Evolutionary conservation across 805 yeast genomes (phyloP), one percentile per base, ranked within the genome.

Genomic region (Pichia thaimueangensis): DNA sequence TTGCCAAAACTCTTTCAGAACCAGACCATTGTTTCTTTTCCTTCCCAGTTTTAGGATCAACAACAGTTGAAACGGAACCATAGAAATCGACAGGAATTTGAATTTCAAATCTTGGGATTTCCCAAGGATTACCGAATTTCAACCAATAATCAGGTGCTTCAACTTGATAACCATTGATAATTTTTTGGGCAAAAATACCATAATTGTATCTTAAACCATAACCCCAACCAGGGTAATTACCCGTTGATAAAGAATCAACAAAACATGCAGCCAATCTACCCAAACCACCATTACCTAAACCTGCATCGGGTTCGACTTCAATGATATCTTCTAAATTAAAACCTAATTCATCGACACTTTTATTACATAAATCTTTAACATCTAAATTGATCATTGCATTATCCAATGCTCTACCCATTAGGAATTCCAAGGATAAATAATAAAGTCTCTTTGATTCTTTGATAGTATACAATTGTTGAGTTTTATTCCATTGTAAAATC

Each of bases 111-210:
- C 97, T 74, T 52, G 84, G 83, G 50, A 89, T 81, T 63, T 88
- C 96, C 97, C 97, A 88, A 16, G 97, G 95, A 57, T 87, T 86
- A 50, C 87, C 78, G 60, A 74, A 82, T 53, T 82, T 82, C 52
- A 88, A 73, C 97, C 97, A 88, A 62, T 88, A 86, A 61, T 88
- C 97, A 11, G 97, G 97, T 27, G 86, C 73, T 65, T 88, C 97
- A 30, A 89, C 94, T 66, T 88, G 97, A 65, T 85, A 86, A 10
- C 96, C 97, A 58, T 89, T 86, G 53, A 86, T 74, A 57, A 88
- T 86, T 61, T 79, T 80, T 67, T 88, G 97, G 52, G 87, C 77
- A 65, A 88, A 88, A 54, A 88, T 88, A 62, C 97, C 97, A 59
- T 89, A 88, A 64, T 87, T 87, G 67, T 88, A 88, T 60, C 95